Base-by-base conservation (phyloP, 176 grass and related monocot species). In the Lolium perenne region DNA sequence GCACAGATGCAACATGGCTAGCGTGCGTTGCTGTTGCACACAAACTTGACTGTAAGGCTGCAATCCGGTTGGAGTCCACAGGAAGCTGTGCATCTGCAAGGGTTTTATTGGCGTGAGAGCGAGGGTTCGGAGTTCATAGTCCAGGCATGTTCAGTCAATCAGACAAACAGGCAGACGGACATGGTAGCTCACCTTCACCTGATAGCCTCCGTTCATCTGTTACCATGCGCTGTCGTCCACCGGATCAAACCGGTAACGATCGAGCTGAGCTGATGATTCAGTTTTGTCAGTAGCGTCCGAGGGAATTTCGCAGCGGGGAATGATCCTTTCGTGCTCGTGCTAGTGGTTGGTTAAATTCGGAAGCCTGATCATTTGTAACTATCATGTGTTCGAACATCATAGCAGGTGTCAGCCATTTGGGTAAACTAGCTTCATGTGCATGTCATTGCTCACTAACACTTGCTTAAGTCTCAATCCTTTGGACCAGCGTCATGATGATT, bases 381-480 rank as follows among this genome's bases (percentile, higher is more conserved):
- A 79, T 79, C 29, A 74, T 88, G 43, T 62, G 3, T 22, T 63
- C 71, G 45, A 77, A n/a, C 71, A 48, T 32, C 61, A 4, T 40
- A 22, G 38, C 61, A 35, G 32, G 32, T 71, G 59, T 56, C 47
- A 71, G 66, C 66, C n/a, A 53, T 63, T 79, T 26, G 70, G 53
- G 73, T 66, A 66, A 54, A 57, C 83, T 75, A 75, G 72, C 72
- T 88, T 86, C 76, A 22, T 49, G 43, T 40, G 64, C 15, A 29
- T 83, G 66, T 86, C 57, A 57, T 80, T 87, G 66, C 38, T 76
- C 46, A 35, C 20, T 69, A 17, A 46, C 43, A 80, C 49, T 88
- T 90, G 88, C 86, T 88, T 88, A 40, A 83, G 79, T 8, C 51
- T 68, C 83, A 91, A 86, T 88, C 55, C n/a, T 85, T 58, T 56